phyloP scores from a whole-genome alignment of 768 basidiomycete genomes.

The Cystofilobasidium bisporidii region DNA sequence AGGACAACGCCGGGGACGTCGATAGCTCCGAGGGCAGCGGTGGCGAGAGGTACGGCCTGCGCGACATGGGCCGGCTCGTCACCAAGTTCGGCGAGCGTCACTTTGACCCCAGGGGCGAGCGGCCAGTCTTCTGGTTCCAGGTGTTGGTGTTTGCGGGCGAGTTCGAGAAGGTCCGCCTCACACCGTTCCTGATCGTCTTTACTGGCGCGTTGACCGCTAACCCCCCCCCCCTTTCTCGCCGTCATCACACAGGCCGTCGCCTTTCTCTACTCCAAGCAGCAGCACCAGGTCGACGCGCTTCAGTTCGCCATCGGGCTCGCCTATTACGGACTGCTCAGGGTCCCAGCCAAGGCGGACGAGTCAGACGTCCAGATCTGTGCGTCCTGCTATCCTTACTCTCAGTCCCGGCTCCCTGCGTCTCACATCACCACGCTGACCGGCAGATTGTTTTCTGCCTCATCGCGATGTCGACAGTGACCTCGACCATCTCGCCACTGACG shows the following conservation, averaged over 20 bases:
- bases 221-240: too few relatives aligned
- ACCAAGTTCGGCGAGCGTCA: slow-evolving; percentile 41
- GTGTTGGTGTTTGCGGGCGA: slow-evolving; percentile 84
- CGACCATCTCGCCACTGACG: slow-evolving; percentile 5
- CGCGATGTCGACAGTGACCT: slow-evolving; percentile 6
- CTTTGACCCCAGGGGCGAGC: slow-evolving; percentile 50
- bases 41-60: slow-evolving; percentile 50
- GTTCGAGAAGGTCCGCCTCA: slow-evolving; percentile 64
- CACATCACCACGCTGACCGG: neutral
- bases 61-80: slow-evolving; percentile 38
- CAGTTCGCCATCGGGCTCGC: slow-evolving; percentile 84
- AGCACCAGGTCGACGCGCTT: slow-evolving; percentile 84
- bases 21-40: slow-evolving; percentile 51
- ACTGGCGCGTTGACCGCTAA: neutral
- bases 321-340: slow-evolving; percentile 83
- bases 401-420: too few relatives aligned
- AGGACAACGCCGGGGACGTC: slow-evolving; percentile 37
- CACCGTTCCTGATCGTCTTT: neutral
- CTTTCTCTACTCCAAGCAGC: slow-evolving; percentile 73
- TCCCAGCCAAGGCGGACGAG: slow-evolving; percentile 68
- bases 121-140: slow-evolving; percentile 45
- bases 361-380: slow-evolving; percentile 74
- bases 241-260: slow-evolving; percentile 60
- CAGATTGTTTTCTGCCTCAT: neutral
- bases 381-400: too few relatives aligned